phyloP scores from a whole-genome alignment of 345 rosid species.

The Toxicodendron radicans region DNA sequence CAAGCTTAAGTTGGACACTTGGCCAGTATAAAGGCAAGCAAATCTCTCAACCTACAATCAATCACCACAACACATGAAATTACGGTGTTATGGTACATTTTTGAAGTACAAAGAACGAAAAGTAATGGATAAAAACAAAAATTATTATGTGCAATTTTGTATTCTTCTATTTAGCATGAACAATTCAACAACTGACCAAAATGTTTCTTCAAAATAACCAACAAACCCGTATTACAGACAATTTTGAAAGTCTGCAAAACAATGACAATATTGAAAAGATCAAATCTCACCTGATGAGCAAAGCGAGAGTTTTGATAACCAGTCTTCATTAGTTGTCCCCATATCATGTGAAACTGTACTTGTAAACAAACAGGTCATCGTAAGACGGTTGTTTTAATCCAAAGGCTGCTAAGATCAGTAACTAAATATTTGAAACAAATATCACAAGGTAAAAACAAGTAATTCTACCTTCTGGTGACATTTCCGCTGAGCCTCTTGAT shows the following conservation, averaged over 20 bases:
- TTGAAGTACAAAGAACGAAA: too few relatives aligned
- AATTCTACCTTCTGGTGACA: conserved; percentile 66
- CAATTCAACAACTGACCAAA: neutral
- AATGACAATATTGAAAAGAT: neutral
- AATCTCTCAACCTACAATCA: conserved; percentile 97
- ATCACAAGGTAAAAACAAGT: neutral
- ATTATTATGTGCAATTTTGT: too few relatives aligned
- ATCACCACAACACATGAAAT: neutral
- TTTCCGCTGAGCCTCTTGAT: conserved; percentile 71
- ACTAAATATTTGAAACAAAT: neutral
- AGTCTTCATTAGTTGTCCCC: conserved; percentile 99
- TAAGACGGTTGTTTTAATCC: neutral
- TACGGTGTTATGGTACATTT: neutral
- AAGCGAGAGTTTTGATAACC: conserved; percentile 96
- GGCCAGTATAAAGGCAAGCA: conserved; percentile 94
- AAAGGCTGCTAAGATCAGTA: neutral
- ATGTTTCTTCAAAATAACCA: neutral
- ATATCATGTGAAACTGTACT: conserved; percentile 80
- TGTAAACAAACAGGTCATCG: neutral
- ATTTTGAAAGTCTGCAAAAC: neutral
- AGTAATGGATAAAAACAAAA: too few relatives aligned
- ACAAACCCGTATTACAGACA: too few relatives aligned
- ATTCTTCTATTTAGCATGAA: too few relatives aligned
- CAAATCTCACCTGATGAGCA: conserved; percentile 80
- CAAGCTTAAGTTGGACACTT: conserved; percentile 82